These are phyloP conservation scores for Metschnikowia lachancei DNA, from an alignment of 805 yeast genomes.

Conservation along the genomic window DNA sequence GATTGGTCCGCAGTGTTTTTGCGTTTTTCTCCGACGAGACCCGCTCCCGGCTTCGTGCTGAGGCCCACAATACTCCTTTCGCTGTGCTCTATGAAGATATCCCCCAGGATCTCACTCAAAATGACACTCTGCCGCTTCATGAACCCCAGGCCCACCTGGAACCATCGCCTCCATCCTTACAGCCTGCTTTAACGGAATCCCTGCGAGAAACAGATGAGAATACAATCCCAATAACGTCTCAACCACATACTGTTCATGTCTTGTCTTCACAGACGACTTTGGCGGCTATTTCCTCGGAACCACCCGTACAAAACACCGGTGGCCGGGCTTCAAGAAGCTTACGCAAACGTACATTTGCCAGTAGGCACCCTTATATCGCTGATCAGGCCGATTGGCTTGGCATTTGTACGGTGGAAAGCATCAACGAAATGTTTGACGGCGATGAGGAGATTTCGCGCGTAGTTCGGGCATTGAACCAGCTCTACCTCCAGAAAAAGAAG, in stretches of 20 bases:
- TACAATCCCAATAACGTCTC: no score
- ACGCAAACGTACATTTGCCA: slow-evolving; percentile 42
- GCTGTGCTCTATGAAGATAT: not conserved
- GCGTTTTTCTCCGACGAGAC: slow-evolving; percentile 13
- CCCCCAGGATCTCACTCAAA: no score
- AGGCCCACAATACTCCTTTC: slow-evolving; percentile 12
- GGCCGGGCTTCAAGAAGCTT: slow-evolving; percentile 25
- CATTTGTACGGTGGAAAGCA: slow-evolving; percentile 31
- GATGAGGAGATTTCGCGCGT: slow-evolving; percentile 30
- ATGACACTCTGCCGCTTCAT: not conserved
- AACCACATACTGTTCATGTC: not conserved
- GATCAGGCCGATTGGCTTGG: slow-evolving; percentile 47
- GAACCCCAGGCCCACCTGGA: not conserved
- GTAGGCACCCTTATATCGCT: slow-evolving; percentile 44
- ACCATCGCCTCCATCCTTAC: slow-evolving; percentile 3
- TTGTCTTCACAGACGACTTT: not conserved
- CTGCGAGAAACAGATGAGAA: no score
- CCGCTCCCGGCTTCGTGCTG: slow-evolving; percentile 12
- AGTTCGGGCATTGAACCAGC: slow-evolving; percentile 34
- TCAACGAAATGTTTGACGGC: slow-evolving; percentile 40
- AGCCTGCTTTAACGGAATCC: not conserved
- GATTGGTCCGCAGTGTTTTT: slow-evolving; percentile 11
- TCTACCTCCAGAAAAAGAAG: slow-evolving; percentile 30
- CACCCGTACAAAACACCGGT: not conserved
- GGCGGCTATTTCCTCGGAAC: no score